A percentile compares a stretch with the other conserved stretches of the same genome.
Evolutionary conservation across 2,329 filamentous ascomycete genomes (phyloP).

Genomic region (Arthrinium puccinioides): DNA sequence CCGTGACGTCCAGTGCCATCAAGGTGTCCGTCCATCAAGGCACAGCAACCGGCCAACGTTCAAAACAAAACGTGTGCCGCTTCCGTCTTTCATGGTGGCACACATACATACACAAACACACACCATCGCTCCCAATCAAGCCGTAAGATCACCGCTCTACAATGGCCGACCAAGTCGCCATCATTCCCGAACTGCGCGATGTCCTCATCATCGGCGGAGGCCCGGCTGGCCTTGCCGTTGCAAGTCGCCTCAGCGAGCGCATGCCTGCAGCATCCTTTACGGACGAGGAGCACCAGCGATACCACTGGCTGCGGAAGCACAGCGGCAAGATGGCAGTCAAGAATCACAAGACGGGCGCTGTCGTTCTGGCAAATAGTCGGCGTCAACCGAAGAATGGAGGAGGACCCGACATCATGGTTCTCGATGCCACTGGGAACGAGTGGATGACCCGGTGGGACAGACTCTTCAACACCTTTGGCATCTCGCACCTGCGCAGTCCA

Average conservation of each 20-base stretch:
- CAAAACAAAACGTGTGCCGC: too few relatives aligned
- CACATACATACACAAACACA: too few relatives aligned
- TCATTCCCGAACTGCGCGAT: slow-evolving; percentile 42
- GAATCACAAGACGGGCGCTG: slow-evolving; percentile 34
- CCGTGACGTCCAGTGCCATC: too few relatives aligned
- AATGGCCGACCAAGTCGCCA: slow-evolving; percentile 9
- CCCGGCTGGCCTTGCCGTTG: slow-evolving; percentile 66
- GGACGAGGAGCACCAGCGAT: slow-evolving; percentile 75
- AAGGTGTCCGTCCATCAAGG: too few relatives aligned
- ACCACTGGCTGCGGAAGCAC: slow-evolving; percentile 68
- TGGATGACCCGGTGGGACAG: slow-evolving; percentile 70
- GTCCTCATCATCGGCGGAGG: slow-evolving; percentile 69
- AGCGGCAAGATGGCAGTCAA: slow-evolving; percentile 52
- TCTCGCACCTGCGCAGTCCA: slow-evolving; percentile 65
- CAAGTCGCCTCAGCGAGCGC: slow-evolving; percentile 62
- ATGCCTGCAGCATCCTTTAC: slow-evolving; percentile 76
- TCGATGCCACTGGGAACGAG: slow-evolving; percentile 54
- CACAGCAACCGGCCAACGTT: too few relatives aligned
- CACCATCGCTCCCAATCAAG: too few relatives aligned
- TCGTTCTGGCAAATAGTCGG: slow-evolving; percentile 14
- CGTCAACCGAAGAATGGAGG: slow-evolving; percentile 22
- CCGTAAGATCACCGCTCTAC: not conserved
- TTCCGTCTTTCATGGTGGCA: too few relatives aligned
- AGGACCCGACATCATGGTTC: slow-evolving; percentile 46
- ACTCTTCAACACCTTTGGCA: slow-evolving; percentile 61